Base-by-base conservation (phyloP, 1,284 basidiomycete species). In the Sanguinoderma infundibulare region DNA sequence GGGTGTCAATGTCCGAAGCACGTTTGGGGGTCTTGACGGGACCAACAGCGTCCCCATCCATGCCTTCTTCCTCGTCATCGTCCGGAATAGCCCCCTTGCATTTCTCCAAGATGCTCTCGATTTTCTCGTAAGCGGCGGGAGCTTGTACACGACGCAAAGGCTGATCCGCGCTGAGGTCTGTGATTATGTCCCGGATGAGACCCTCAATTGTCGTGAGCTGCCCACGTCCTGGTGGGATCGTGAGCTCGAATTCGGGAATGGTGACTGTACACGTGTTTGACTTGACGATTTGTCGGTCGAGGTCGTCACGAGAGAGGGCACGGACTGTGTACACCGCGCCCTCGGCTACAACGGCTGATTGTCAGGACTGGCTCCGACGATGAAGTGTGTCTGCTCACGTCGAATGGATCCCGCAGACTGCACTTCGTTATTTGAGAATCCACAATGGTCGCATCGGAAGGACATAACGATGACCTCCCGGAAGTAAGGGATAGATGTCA, bases 171-270 rank as follows among this genome's bases (percentile, higher is more conserved):
- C 83, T 82, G 39, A 99, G 85, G 80, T 99, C 98, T 1, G 90
- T 79, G 32, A 94, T 79, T 35, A 96, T 90, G 69, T 98, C 92
- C 24, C 91, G 85, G 44, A 99, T 78, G 67, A 99, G 84, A 47
- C 97, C 97, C 76, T 99, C 98, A 57, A 99, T 85, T 4, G 96
- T 99, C 15, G 97, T 98, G 12, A 99, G 85, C 73, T 98, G 96
- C 2, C 97, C 97, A 38, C 94, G 87, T 20, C 85, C 84, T 5
- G 93, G 83, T 0, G 97, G 97, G 46, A 99, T 94, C 10, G 95
- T 98, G 67, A 99, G 84, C 70, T 96, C 89, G 67, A 92, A 87
- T 73, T 98, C 95, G 36, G 95, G 94, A 60, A 99, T 90, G 59
- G 79, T 77, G 67, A 99, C 83, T 55, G 92, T 91, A 75, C 93